These are phyloP conservation scores for Jaapia argillacea DNA, from an alignment of 768 basidiomycete species.

Conservation along the genomic window DNA sequence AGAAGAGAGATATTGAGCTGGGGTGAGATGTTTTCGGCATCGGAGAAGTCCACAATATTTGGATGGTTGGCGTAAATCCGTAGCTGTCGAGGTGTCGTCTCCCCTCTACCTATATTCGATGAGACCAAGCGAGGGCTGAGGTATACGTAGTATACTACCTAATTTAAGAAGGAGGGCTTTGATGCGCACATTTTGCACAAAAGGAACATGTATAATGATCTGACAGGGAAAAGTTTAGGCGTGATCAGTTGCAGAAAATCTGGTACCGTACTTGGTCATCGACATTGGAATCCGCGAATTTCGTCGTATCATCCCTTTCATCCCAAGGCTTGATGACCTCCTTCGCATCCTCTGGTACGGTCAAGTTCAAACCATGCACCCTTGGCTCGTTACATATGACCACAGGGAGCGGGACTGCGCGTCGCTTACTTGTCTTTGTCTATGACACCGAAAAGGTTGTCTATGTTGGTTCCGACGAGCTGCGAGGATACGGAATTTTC, in stretches of 20 bases:
- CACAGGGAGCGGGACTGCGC: constrained; percentile 6
- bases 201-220: constrained; percentile 78
- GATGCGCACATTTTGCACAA: constrained; percentile 67
- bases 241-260: constrained; percentile 1
- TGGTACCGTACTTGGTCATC: constrained; percentile 56
- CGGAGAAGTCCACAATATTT: constrained; percentile 68
- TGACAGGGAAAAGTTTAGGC: constrained; percentile 18
- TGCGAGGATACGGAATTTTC: constrained; percentile 11
- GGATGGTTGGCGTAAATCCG: constrained; percentile 67
- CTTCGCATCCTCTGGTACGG: constrained; percentile 73
- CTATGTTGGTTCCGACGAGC: constrained; percentile 14
- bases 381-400: constrained; percentile 24
- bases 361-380: constrained; percentile 73
- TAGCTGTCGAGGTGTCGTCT: constrained; percentile 63
- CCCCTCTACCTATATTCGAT: constrained; percentile 54
- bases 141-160: no score
- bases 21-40: constrained; percentile 58
- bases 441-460: constrained; percentile 19
- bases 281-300: constrained; percentile 68
- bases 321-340: constrained; percentile 77
- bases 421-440: constrained; percentile 19
- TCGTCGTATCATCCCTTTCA: constrained; percentile 54
- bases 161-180: constrained; percentile 69
- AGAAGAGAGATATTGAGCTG: constrained; percentile 62
- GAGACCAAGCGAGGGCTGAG: no score